Conservation (phyloP, 1,284 basidiomycete genomes). For the Melampsora larici-populina region DNA sequence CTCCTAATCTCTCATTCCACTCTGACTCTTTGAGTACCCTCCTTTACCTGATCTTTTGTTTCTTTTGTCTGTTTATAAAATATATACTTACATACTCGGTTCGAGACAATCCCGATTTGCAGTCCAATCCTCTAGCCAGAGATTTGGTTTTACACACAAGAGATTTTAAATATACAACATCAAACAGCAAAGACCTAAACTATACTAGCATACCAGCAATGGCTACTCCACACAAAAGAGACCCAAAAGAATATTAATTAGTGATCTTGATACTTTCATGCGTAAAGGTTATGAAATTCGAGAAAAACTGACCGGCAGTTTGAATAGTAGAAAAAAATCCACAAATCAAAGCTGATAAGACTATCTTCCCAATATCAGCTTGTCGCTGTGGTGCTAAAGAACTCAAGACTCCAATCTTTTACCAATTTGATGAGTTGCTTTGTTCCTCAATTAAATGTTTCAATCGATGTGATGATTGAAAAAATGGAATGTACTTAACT, state of each 20-base stretch:
- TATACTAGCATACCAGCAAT: slow-evolving; percentile 28
- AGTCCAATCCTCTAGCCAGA: too few species aligned
- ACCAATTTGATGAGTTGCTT: slow-evolving; percentile 60
- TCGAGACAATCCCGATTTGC: too few species aligned
- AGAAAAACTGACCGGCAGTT: slow-evolving; percentile 50
- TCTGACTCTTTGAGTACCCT: too few species aligned
- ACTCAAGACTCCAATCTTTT: slow-evolving; percentile 35
- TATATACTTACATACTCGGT: too few species aligned
- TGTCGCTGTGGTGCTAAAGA: slow-evolving; percentile 11
- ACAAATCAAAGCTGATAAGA: slow-evolving; percentile 48
- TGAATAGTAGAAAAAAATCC: slow-evolving; percentile 55
- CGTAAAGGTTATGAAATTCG: background rate
- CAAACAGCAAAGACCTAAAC: background rate
- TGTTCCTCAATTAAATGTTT: slow-evolving; percentile 72
- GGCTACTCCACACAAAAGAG: background rate
- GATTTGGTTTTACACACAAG: too few species aligned
- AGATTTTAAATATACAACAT: too few species aligned
- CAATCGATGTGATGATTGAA: background rate
- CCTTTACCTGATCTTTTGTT: too few species aligned
- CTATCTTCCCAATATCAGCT: slow-evolving; percentile 13
- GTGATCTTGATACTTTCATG: background rate
- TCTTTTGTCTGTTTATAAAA: too few species aligned
- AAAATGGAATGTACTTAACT: slow-evolving; percentile 41
- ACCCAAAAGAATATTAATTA: background rate
- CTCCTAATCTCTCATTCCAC: too few species aligned